A percentile compares a stretch with the other conserved stretches of the same genome.
Conservation (phyloP, 2,329 filamentous ascomycete genomes). For the Pseudogymnoascus sp. region DNA sequence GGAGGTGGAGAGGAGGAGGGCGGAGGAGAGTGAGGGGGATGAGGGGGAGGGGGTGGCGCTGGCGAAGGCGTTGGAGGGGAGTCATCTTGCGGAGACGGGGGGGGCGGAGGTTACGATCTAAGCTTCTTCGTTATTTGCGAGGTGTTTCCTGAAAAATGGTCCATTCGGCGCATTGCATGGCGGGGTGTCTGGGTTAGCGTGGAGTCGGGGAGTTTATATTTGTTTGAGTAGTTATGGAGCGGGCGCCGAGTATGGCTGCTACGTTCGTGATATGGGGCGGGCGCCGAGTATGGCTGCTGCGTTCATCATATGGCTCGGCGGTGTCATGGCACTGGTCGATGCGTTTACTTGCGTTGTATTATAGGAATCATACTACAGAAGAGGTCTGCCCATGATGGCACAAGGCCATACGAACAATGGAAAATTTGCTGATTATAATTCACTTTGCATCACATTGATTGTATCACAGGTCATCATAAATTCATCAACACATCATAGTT, state of each 20-base stretch:
- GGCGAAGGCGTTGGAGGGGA: not conserved
- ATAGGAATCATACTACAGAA: not conserved
- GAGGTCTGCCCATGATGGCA: not conserved
- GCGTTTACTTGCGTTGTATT: not conserved
- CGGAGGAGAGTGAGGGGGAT: conserved; percentile 14
- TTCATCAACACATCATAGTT: not conserved
- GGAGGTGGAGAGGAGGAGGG: conserved; percentile 13
- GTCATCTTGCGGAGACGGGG: not conserved
- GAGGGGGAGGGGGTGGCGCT: not conserved
- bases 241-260: not conserved
- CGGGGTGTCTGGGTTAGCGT: not conserved
- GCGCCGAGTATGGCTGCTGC: not conserved
- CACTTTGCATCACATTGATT: not conserved
- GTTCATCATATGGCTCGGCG: not conserved
- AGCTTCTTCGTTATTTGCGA: not conserved
- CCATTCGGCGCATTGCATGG: not conserved
- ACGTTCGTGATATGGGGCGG: not conserved
- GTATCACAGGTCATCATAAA: not conserved
- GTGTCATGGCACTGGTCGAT: not conserved
- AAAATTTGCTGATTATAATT: not conserved
- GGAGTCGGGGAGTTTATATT: conserved; percentile 4
- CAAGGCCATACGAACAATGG: not conserved
- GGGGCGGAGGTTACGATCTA: not conserved
- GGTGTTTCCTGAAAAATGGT: not conserved
- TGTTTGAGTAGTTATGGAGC: not conserved